These are phyloP conservation scores for Phytophthora aleatoria DNA, from an alignment of 352 stramenopile genomes.

Conservation along the genomic window DNA sequence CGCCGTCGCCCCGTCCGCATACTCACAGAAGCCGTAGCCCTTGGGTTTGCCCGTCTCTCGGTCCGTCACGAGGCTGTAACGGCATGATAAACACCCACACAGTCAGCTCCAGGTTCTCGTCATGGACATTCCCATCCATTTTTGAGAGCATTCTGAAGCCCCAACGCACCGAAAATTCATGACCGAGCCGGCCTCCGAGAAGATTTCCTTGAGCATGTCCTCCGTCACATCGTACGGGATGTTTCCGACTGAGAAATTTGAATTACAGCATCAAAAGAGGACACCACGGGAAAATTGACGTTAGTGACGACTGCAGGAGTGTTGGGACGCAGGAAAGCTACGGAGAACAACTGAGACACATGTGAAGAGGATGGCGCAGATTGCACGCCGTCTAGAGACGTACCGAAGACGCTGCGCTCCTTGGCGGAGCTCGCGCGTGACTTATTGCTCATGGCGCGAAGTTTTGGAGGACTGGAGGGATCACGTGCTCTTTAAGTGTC, in stretches of 20 bases:
- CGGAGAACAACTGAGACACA: constrained; percentile 5
- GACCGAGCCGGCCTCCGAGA: constrained; percentile 82
- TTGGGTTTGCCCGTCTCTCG: constrained; percentile 86
- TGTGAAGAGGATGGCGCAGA: constrained; percentile 7
- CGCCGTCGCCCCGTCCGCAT: constrained; percentile 81
- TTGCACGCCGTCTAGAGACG: constrained; percentile 17
- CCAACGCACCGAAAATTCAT: constrained; percentile 79
- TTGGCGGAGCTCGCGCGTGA: constrained; percentile 69
- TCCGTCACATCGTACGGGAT: constrained; percentile 91
- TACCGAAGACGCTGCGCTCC: constrained; percentile 88
- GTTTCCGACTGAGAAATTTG: constrained; percentile 72
- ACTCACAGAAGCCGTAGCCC: constrained; percentile 88
- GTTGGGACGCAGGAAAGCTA: background rate
- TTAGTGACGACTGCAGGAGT: constrained; percentile 4
- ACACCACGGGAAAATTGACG: constrained; percentile 14
- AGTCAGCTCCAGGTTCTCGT: constrained; percentile 2
- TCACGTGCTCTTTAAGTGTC: constrained; percentile 17
- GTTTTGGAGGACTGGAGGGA: constrained; percentile 19
- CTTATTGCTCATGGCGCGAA: constrained; percentile 48
- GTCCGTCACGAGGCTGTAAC: constrained; percentile 75
- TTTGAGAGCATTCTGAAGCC: background rate
- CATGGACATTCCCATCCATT: background rate
- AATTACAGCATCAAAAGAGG: constrained; percentile 10
- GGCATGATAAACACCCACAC: constrained; percentile 2
- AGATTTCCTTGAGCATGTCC: constrained; percentile 88